Conservation (phyloP, 345 rosid genomes). For the Brassica rapa region DNA sequence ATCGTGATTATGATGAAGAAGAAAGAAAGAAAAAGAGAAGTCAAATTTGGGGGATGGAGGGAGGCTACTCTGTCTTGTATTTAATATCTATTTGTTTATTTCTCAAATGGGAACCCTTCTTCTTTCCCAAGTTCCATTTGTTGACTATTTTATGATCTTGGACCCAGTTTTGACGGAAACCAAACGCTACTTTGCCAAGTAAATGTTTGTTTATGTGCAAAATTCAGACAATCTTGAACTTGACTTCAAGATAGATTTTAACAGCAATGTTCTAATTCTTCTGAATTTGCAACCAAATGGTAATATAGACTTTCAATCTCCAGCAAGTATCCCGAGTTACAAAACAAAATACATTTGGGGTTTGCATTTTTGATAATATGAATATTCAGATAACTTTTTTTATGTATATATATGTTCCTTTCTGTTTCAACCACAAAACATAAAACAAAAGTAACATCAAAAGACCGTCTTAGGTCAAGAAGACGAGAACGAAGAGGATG, state of each 20-base stretch:
- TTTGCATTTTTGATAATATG: too few relatives aligned
- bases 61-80: too few relatives aligned
- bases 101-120: neutral
- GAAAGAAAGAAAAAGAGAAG: too few relatives aligned
- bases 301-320: neutral
- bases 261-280: neutral
- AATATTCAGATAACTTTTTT: too few relatives aligned
- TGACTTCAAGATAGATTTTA: too few relatives aligned
- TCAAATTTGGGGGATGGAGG: too few relatives aligned
- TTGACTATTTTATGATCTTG: neutral
- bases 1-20: neutral
- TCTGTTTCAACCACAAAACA: constrained; percentile 30
- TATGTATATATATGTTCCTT: neutral
- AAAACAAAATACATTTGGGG: too few relatives aligned
- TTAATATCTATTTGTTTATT: neutral
- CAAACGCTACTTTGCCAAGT: neutral
- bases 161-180: constrained; percentile 12
- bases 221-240: too few relatives aligned
- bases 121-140: constrained; percentile 18
- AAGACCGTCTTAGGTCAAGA: constrained; percentile 51
- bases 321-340: neutral
- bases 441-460: neutral
- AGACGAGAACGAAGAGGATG: constrained; percentile 83
- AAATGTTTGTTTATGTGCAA: neutral
- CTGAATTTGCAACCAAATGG: neutral